A percentile compares a stretch with the other conserved stretches of the same genome.
Conservation (phyloP, 163 green algal genomes). For the Chlamydomonas reinhardtii region DNA sequence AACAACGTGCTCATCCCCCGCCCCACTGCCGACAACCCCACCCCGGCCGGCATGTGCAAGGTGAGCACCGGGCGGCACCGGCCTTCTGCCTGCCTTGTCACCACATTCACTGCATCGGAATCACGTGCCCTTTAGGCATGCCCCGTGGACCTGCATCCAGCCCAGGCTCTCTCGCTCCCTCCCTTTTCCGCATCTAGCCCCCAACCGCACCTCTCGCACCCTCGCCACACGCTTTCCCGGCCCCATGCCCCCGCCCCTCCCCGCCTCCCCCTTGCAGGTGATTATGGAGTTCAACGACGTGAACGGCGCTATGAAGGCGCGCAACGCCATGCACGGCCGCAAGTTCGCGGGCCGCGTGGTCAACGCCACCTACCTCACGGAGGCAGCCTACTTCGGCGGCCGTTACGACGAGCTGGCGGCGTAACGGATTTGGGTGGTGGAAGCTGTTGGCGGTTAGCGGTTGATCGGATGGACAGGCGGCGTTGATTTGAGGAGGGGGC, state of each 20-base stretch:
- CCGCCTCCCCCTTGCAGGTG: conserved; percentile 48
- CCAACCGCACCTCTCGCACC: no score
- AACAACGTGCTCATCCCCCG: conserved; percentile 79
- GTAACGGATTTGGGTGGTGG: no score
- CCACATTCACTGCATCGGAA: no score
- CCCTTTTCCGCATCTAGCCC: no score
- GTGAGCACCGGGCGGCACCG: conserved; percentile 10
- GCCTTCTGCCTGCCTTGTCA: no score
- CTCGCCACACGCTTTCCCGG: no score
- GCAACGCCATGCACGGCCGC: conserved; percentile 90
- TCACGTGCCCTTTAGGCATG: no score
- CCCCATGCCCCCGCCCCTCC: background rate
- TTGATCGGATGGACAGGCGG: no score
- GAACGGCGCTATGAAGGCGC: conserved; percentile 75
- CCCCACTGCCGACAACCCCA: conserved; percentile 50
- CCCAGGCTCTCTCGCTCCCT: no score
- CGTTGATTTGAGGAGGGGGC: no score
- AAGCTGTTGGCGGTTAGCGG: no score
- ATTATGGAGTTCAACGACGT: conserved; percentile 91
- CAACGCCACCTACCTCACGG: conserved; percentile 79
- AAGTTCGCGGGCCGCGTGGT: conserved; percentile 93
- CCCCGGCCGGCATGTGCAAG: conserved; percentile 53
- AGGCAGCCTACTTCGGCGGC: conserved; percentile 75
- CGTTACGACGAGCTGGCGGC: conserved; percentile 33
- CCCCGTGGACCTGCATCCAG: no score